Evolutionary conservation across 257 asterid species (phyloP).

Genomic region (Ilex asprella): DNA sequence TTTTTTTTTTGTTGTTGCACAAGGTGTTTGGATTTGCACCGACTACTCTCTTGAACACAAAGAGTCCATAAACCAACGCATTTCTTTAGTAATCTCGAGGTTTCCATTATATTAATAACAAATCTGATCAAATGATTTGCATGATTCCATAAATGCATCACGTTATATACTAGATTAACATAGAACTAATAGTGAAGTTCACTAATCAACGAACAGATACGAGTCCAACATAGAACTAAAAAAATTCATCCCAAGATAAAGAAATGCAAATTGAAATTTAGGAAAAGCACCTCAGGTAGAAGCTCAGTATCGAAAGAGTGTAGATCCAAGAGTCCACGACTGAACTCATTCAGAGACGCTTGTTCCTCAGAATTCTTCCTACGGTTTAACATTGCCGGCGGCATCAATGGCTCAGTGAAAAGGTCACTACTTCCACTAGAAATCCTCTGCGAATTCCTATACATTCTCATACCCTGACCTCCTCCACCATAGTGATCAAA

Average conservation of each 20-base stretch:
- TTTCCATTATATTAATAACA: too few relatives aligned
- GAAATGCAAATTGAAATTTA: not conserved
- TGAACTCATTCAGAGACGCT: slow-evolving; percentile 59
- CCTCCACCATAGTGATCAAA: slow-evolving; percentile 49
- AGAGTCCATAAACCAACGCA: not conserved
- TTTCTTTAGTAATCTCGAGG: too few relatives aligned
- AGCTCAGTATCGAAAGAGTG: slow-evolving; percentile 91
- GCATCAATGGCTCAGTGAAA: slow-evolving; percentile 72
- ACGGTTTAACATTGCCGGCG: slow-evolving; percentile 40
- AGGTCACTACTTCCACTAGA: slow-evolving; percentile 50
- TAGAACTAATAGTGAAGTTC: too few relatives aligned
- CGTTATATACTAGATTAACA: too few relatives aligned
- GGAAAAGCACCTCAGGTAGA: slow-evolving; percentile 57
- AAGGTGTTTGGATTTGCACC: too few relatives aligned
- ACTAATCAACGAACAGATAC: not conserved
- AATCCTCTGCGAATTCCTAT: slow-evolving; percentile 53
- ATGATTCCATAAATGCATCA: too few relatives aligned
- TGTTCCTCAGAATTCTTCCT: slow-evolving; percentile 53
- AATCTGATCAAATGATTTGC: too few relatives aligned
- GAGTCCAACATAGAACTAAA: not conserved
- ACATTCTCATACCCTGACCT: slow-evolving; percentile 59
- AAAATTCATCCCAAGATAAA: not conserved
- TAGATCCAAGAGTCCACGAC: slow-evolving; percentile 97
- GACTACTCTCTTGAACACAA: slow-evolving; percentile 1
- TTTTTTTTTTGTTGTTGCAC: too few relatives aligned